These are phyloP conservation scores for Sporisorium exsertum DNA, from an alignment of 1,284 basidiomycete genomes.

Conservation along the genomic window DNA sequence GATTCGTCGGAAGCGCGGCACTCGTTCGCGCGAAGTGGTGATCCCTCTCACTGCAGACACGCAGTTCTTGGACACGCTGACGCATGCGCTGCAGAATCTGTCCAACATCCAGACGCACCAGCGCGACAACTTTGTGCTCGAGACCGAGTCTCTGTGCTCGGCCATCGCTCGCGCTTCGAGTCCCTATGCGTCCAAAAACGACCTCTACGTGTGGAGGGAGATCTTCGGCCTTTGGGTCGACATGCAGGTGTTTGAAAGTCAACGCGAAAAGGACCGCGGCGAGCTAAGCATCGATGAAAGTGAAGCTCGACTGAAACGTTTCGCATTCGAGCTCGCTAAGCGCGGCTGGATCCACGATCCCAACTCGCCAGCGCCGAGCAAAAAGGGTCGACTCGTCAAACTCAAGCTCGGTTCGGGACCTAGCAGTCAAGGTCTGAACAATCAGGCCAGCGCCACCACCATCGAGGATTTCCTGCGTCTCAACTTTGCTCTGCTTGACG, in stretches of 20 bases:
- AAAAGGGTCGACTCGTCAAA: constrained; percentile 50
- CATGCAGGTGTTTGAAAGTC: constrained; percentile 85
- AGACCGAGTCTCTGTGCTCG: constrained; percentile 76
- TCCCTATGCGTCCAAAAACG: constrained; percentile 72
- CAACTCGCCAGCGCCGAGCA: constrained; percentile 24
- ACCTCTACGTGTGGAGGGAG: constrained; percentile 91
- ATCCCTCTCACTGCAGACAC: constrained; percentile 85
- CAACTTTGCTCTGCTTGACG: constrained; percentile 83
- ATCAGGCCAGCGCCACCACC: constrained; percentile 49
- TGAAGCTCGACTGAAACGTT: constrained; percentile 79
- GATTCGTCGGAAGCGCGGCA: constrained; percentile 40
- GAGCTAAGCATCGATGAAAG: constrained; percentile 80
- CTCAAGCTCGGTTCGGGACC: constrained; percentile 49
- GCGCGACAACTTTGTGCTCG: constrained; percentile 76
- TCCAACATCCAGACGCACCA: constrained; percentile 77
- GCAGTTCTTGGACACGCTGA: constrained; percentile 83
- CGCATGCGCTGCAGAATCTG: constrained; percentile 78
- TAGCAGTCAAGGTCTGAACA: constrained; percentile 50
- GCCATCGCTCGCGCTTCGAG: constrained; percentile 71
- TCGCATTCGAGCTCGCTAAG: constrained; percentile 78
- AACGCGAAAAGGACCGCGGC: constrained; percentile 79
- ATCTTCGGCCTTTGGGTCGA: constrained; percentile 91
- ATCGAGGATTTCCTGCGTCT: constrained; percentile 83
- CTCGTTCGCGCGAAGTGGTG: constrained; percentile 71
- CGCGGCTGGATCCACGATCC: constrained; percentile 61